Conservation (phyloP, 2,329 filamentous ascomycete species). For the Corinectria fuckeliana region DNA sequence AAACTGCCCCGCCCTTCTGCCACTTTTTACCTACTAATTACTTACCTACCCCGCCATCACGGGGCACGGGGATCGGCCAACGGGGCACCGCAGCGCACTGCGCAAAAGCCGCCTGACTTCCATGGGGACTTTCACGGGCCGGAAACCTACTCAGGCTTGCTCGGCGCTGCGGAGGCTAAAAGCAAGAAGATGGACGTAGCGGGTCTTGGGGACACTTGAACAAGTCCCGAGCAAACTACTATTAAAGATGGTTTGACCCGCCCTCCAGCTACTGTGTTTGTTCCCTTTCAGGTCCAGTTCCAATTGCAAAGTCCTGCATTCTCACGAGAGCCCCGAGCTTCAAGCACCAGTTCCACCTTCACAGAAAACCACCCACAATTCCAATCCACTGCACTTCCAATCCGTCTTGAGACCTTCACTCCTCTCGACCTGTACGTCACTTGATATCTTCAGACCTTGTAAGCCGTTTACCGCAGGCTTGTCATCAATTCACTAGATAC, state of each 20-base stretch:
- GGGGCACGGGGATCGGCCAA: conserved; percentile 22
- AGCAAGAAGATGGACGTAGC: neutral
- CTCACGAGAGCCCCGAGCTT: conserved; percentile 11
- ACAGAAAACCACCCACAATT: neutral
- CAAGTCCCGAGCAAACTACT: conserved; percentile 17
- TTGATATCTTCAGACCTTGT: conserved; percentile 2
- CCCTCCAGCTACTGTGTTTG: too few species aligned
- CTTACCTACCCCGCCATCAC: conserved; percentile 38
- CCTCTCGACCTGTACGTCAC: neutral
- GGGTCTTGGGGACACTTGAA: neutral
- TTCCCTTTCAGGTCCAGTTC: conserved; percentile 1
- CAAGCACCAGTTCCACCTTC: neutral
- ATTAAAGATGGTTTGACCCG: conserved; percentile 24
- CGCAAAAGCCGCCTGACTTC: conserved; percentile 10
- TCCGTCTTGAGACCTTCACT: neutral
- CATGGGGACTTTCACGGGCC: conserved; percentile 24
- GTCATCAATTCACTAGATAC: too few species aligned
- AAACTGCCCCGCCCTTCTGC: conserved; percentile 16
- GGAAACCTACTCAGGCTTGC: conserved; percentile 15
- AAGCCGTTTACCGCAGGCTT: too few species aligned
- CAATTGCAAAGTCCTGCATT: conserved; percentile 6
- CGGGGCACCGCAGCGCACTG: conserved; percentile 2
- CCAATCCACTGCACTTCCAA: neutral
- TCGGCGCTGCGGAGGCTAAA: conserved; percentile 32
- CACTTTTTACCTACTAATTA: too few species aligned